Base-by-base conservation (phyloP, 1,139 yeast species). In the Blastobotrys apis region DNA sequence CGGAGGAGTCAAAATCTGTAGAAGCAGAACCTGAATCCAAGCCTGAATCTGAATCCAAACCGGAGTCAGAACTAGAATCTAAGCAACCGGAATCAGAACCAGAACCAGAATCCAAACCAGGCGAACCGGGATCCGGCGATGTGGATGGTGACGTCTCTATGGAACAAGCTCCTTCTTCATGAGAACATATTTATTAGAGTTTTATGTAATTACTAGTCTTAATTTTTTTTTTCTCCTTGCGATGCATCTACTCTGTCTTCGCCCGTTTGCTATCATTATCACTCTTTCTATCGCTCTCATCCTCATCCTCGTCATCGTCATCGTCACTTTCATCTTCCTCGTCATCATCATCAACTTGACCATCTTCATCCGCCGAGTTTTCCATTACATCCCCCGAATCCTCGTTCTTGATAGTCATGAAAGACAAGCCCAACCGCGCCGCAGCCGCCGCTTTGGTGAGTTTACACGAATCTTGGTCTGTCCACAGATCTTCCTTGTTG, bases 351-450 rank as follows among this genome's bases (percentile, higher is more conserved):
- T 34, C 27, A 4, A 10, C 16, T 3, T 20, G 29, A 34, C 25
- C 48, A 13, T 17, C 22, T 25, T 42, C 42, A 17, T n/a, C 32
- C n/a, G 35, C 40, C 13, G 43, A 29, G 15, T 47, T 43, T 42
- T n/a, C n/a, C n/a, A n/a, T n/a, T n/a, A n/a, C n/a, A n/a, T n/a
- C n/a, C n/a, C n/a, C n/a, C n/a, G n/a, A n/a, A n/a, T 23, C 26
- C 10, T 23, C 53, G 9, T 48, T 41, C 49, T 76, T 78, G 37
- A 79, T 56, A 16, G 68, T 64, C 26, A 80, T 54, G 52, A 82
- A 76, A 4, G 78, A 67, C 4, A 82, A 63, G 2, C 86, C 78
- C 37, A 73, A 71, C 54, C 85, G 67, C 0, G 86, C 85, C 3
- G 56, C 54, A 12, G 20, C 33, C 13, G 43, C 33, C 2, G 51